Conservation (phyloP, 257 asterid genomes). For the Petrea volubilis region DNA sequence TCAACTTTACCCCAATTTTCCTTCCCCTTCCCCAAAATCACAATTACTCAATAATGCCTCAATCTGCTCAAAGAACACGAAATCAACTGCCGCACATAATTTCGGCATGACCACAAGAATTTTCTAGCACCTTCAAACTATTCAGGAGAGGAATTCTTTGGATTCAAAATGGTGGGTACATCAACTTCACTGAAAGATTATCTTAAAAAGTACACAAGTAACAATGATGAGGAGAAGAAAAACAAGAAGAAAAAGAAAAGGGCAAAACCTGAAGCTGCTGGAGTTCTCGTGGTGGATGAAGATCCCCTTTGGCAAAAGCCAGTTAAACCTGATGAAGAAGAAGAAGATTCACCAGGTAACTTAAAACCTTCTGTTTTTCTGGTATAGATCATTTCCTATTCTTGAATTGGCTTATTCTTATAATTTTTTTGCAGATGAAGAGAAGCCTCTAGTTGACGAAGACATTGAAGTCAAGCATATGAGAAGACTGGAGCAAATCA, state of each 20-base stretch:
- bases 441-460: constrained; percentile 80
- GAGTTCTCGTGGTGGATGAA: constrained; percentile 73
- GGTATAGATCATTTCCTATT: background rate
- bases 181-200: constrained; percentile 75
- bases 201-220: constrained; percentile 64
- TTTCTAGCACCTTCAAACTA: background rate
- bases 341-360: constrained; percentile 66
- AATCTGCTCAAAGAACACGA: no score
- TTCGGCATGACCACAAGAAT: background rate
- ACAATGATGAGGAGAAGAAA: constrained; percentile 53
- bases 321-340: constrained; percentile 59
- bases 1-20: no score
- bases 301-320: constrained; percentile 89
- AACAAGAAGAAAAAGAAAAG: constrained; percentile 52
- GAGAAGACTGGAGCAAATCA: constrained; percentile 72
- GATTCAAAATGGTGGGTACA: constrained; percentile 42
- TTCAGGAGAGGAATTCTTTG: background rate
- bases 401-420: constrained; percentile 10
- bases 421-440: constrained; percentile 54
- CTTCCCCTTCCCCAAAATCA: no score
- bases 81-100: no score
- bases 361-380: background rate
- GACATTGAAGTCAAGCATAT: constrained; percentile 82
- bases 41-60: no score
- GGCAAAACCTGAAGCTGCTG: constrained; percentile 40